Percentiles rank a stretch among this genome's conserved stretches.
phyloP scores from a whole-genome alignment of 1,284 basidiomycete genomes.

The Microbotryomycetes sp. region DNA sequence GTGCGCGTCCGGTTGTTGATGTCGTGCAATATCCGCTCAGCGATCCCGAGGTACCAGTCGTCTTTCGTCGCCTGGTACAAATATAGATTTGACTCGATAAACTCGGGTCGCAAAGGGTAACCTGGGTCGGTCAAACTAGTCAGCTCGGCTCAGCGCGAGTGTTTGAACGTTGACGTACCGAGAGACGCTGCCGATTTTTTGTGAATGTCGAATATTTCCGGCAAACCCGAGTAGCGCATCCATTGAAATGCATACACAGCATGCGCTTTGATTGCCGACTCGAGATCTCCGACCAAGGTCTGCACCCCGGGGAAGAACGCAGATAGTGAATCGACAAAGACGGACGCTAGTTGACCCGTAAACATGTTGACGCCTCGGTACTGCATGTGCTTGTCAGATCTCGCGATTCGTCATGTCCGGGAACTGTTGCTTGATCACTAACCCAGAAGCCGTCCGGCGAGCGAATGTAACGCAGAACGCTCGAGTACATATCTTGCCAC shows the following conservation, averaged over 20 bases:
- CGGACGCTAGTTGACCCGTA: slow-evolving; percentile 61
- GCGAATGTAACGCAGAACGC: slow-evolving; percentile 76
- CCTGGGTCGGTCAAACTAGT: slow-evolving; percentile 3
- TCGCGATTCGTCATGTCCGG: not conserved
- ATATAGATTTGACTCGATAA: slow-evolving; percentile 90
- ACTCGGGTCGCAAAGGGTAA: slow-evolving; percentile 51
- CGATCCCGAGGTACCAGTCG: slow-evolving; percentile 82
- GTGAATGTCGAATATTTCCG: slow-evolving; percentile 80
- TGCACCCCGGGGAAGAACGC: slow-evolving; percentile 85
- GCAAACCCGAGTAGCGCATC: slow-evolving; percentile 71
- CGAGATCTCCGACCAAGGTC: slow-evolving; percentile 79
- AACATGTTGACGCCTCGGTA: slow-evolving; percentile 71
- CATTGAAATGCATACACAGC: slow-evolving; percentile 57
- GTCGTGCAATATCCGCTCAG: slow-evolving; percentile 72
- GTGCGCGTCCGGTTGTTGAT: slow-evolving; percentile 66
- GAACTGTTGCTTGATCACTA: slow-evolving; percentile 35
- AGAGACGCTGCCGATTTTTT: slow-evolving; percentile 52
- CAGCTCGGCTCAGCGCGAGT: not conserved
- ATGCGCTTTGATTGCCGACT: slow-evolving; percentile 48
- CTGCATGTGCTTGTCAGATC: slow-evolving; percentile 42
- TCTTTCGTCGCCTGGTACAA: slow-evolving; percentile 87
- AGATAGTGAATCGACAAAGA: slow-evolving; percentile 71
- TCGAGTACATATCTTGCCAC: slow-evolving; percentile 77
- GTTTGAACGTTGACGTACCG: not conserved
- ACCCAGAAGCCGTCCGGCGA: slow-evolving; percentile 82